Evolutionary conservation across 1,139 yeast genomes (phyloP).

Genomic region (Saccharomyces hybrid): DNA sequence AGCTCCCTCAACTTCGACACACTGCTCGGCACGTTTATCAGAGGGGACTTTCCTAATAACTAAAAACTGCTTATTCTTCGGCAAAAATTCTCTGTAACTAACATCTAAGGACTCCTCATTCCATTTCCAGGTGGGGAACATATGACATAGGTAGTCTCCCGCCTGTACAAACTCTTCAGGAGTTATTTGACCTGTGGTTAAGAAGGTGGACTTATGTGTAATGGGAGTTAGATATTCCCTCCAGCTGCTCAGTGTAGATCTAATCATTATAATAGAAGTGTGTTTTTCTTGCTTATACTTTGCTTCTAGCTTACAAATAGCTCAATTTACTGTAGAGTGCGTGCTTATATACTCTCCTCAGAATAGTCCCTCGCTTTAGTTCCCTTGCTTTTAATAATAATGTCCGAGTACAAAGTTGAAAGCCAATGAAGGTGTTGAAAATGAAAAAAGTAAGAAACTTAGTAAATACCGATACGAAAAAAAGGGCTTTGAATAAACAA

Average conservation of each 20-base stretch:
- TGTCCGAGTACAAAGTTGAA: neutral
- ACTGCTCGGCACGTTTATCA: conserved; percentile 62
- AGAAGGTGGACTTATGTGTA: conserved; percentile 71
- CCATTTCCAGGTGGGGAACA: conserved; percentile 98
- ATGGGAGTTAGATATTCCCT: conserved; percentile 93
- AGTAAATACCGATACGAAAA: neutral
- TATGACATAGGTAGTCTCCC: conserved; percentile 83
- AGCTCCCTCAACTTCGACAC: conserved; percentile 36
- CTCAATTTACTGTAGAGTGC: neutral
- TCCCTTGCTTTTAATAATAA: neutral
- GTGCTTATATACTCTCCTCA: neutral
- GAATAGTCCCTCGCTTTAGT: neutral
- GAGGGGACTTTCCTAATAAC: conserved; percentile 89
- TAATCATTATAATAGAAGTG: conserved; percentile 28
- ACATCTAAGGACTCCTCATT: conserved; percentile 39
- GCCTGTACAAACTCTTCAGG: conserved; percentile 90
- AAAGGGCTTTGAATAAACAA: neutral
- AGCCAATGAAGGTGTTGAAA: neutral
- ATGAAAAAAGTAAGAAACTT: neutral
- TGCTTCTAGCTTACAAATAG: neutral
- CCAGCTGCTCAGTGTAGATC: conserved; percentile 76
- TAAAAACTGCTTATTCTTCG: conserved; percentile 75
- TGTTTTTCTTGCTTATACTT: neutral
- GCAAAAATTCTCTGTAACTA: conserved; percentile 56
- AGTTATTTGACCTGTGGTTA: conserved; percentile 79